Percentiles rank a stretch among this genome's conserved stretches.
These are phyloP conservation scores for Pichia inconspicua DNA, from an alignment of 1,139 yeast genomes.

Conservation along the genomic window DNA sequence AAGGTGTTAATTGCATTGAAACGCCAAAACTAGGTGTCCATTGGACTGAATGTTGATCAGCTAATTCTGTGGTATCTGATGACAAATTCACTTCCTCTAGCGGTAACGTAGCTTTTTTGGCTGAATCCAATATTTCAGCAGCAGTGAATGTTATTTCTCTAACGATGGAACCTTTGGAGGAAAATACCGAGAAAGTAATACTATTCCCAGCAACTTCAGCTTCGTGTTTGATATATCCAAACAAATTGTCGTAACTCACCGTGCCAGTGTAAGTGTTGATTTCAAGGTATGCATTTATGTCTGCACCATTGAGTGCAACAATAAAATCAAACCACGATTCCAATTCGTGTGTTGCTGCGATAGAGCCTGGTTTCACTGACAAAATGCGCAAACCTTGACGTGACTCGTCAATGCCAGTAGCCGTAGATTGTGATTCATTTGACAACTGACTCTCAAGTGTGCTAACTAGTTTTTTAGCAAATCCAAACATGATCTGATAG, in stretches of 20 bases:
- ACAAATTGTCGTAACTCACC: slow-evolving; percentile 17
- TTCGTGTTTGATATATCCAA: slow-evolving; percentile 32
- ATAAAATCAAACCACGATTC: slow-evolving; percentile 87
- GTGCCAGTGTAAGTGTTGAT: slow-evolving; percentile 11
- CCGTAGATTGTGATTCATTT: slow-evolving; percentile 13
- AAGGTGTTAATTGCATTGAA: slow-evolving; percentile 68
- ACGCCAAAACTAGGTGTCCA: slow-evolving; percentile 43
- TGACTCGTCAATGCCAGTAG: slow-evolving; percentile 11
- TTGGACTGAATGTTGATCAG: not conserved
- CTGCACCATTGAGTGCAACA: slow-evolving; percentile 68
- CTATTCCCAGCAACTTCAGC: slow-evolving; percentile 27
- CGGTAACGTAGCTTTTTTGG: slow-evolving; percentile 1
- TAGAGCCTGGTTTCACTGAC: slow-evolving; percentile 37
- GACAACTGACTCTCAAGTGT: slow-evolving; percentile 46
- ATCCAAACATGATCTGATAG: slow-evolving; percentile 59
- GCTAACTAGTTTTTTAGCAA: slow-evolving; percentile 78
- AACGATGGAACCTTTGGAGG: slow-evolving; percentile 74
- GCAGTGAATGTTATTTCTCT: slow-evolving; percentile 43
- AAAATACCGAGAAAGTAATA: slow-evolving; percentile 69
- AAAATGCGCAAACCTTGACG: slow-evolving; percentile 50
- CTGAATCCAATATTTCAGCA: not conserved
- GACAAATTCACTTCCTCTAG: slow-evolving; percentile 17
- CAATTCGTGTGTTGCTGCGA: slow-evolving; percentile 42
- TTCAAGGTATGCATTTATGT: slow-evolving; percentile 30
- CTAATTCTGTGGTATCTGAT: not conserved